These are phyloP conservation scores for Monotropa hypopitys DNA, from an alignment of 179 eudicot genomes.

Conservation along the genomic window DNA sequence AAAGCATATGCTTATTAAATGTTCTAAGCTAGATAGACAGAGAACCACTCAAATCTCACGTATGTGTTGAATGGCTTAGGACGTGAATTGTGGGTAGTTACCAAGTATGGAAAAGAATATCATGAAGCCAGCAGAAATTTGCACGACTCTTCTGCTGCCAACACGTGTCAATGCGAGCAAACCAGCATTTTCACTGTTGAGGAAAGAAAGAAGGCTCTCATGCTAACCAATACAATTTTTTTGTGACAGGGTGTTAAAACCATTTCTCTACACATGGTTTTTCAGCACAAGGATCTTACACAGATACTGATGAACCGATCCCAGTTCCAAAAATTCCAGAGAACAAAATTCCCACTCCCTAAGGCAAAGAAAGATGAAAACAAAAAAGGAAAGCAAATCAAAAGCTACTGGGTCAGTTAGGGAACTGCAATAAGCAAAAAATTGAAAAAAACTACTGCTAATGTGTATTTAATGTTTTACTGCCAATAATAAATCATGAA, in stretches of 20 bases:
- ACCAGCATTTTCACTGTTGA: slow-evolving; percentile 35
- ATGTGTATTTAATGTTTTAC: background rate
- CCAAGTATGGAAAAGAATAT: slow-evolving; percentile 34
- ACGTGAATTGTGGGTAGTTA: background rate
- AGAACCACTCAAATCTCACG: background rate
- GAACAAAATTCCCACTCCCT: slow-evolving; percentile 39
- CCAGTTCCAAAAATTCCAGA: slow-evolving; percentile 35
- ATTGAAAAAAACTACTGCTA: background rate
- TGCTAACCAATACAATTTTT: background rate
- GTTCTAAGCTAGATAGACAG: background rate
- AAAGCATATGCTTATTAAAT: background rate
- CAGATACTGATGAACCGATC: slow-evolving; percentile 37
- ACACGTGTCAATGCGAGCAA: slow-evolving; percentile 32
- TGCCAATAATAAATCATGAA: background rate
- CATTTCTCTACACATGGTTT: background rate
- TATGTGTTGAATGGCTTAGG: background rate
- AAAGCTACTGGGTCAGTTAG: background rate
- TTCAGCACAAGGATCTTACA: slow-evolving; percentile 18
- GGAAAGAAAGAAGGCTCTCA: background rate
- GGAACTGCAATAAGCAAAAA: slow-evolving; percentile 1
- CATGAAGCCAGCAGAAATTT: slow-evolving; percentile 37
- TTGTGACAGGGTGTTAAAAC: background rate
- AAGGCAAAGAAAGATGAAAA: background rate
- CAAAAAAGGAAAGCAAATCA: slow-evolving; percentile 1
- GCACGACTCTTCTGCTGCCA: slow-evolving; percentile 36